phyloP scores from a whole-genome alignment of 2,329 filamentous ascomycete genomes.

The Penicillium sp. region DNA sequence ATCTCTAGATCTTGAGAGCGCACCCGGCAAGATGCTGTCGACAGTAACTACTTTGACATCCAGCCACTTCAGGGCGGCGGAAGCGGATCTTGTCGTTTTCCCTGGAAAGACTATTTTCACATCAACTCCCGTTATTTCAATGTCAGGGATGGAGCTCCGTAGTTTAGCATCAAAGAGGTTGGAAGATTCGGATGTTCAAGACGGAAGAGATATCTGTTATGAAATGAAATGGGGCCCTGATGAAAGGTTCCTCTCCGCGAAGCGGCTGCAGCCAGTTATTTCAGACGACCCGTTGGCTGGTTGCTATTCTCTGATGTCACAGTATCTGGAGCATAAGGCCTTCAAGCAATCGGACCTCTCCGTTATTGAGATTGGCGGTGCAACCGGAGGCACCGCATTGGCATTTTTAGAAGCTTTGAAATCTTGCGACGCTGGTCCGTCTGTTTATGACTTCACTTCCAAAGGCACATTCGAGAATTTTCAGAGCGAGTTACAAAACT shows the following conservation, averaged over 20 bases:
- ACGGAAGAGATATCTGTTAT: background rate
- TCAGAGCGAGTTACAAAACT: constrained; percentile 4
- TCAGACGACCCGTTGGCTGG: background rate
- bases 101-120: too few species aligned
- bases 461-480: constrained; percentile 17
- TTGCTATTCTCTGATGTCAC: constrained; percentile 1
- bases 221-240: background rate
- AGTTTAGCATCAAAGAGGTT: background rate
- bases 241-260: too few species aligned
- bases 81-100: background rate
- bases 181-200: too few species aligned
- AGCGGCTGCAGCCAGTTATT: too few species aligned
- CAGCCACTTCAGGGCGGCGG: background rate
- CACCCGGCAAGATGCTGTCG: background rate
- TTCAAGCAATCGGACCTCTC: constrained; percentile 10
- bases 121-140: background rate
- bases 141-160: background rate
- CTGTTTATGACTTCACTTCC: constrained; percentile 21
- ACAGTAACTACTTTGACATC: background rate
- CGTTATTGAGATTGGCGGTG: constrained; percentile 44
- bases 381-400: constrained; percentile 41
- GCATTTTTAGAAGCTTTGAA: constrained; percentile 25
- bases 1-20: background rate
- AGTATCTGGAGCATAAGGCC: constrained; percentile 15
- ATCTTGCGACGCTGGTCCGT: constrained; percentile 16